Percentiles rank a stretch among this genome's conserved stretches.
phyloP scores from a whole-genome alignment of 2,329 filamentous ascomycete genomes.

The Tolypocladium paradoxum region DNA sequence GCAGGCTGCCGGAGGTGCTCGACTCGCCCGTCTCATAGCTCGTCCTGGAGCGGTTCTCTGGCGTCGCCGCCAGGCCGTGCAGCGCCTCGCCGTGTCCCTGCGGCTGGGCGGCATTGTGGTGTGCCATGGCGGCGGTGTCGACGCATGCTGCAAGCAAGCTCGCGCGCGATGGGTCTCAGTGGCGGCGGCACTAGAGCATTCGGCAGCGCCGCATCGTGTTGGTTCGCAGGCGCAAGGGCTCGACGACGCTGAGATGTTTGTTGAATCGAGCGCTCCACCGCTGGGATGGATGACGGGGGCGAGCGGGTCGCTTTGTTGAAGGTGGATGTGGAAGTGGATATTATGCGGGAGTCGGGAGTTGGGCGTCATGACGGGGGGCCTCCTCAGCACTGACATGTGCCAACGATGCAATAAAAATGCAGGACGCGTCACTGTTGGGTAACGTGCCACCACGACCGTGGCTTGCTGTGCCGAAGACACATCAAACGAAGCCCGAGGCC shows the following conservation, averaged over 20 bases:
- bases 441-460: too few species aligned
- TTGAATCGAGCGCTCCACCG: background rate
- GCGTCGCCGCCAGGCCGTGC: constrained; percentile 4
- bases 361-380: too few species aligned
- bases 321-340: background rate
- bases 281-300: background rate
- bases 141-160: constrained; percentile 8
- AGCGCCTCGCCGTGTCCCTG: constrained; percentile 3
- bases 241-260: background rate
- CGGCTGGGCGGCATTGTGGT: constrained; percentile 8
- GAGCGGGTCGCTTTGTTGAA: background rate
- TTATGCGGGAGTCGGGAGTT: background rate
- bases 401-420: too few species aligned
- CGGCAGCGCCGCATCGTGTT: constrained; percentile 5
- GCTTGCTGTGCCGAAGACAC: too few species aligned
- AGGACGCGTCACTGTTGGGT: too few species aligned
- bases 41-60: constrained; percentile 4
- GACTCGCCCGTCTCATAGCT: constrained; percentile 35
- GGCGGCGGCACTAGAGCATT: background rate
- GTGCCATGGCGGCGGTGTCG: constrained; percentile 9
- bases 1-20: constrained; percentile 16
- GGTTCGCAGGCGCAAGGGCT: background rate
- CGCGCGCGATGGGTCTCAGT: background rate
- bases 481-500: too few species aligned
- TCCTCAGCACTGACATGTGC: background rate